Evolutionary conservation across 257 asterid species (phyloP), one percentile per base, ranked within the genome.

Genomic region (Leptodermis oblonga): DNA sequence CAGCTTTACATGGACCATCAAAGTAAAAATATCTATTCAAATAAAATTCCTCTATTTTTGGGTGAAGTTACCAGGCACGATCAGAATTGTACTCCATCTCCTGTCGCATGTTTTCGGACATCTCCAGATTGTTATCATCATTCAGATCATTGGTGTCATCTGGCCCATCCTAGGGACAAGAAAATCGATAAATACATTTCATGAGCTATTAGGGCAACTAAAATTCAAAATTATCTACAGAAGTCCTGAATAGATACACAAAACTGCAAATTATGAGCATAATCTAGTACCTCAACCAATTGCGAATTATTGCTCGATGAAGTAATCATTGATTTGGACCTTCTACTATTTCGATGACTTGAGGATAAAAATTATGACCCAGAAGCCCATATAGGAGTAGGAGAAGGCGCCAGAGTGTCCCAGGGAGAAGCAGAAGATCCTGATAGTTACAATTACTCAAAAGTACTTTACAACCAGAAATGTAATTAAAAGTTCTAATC

Each of bases 381-480:
- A 33, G 98, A 90, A 69, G 97, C 95, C 33, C 97, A 95, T 68
- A 93, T 83, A 41, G 97, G 96, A 30, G 89, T 86, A 20, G 98
- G 97, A 59, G 97, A 90, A 65, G 97, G 96, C 74, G 92, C 96
- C 53, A 83, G 67, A 71, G 84, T 85, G 71, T 88, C 96, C 97
- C 98, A 92, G 46, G 96, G 98, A 74, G 98, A 92, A 76, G 85
- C 79, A 51, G 61, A 78, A 55, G 51, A 62, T 65, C 68, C 69
- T 65, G 56, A 53, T 18, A 33, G 25, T 62, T 48, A 39, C 12
- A 34, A 22, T 34, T 68, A 49, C 48, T 67, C 17, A 73, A 7
- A 26, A 26, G 31, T 45, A 55, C 30, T 45, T 25, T 61, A 67
- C 31, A 69, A 60, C 61, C 65, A 59, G 73, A 61, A 33, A 73